Evolutionary conservation across 2,329 filamentous ascomycete genomes (phyloP), one percentile per base, ranked within the genome.

Genomic region (Xylaria sp.): DNA sequence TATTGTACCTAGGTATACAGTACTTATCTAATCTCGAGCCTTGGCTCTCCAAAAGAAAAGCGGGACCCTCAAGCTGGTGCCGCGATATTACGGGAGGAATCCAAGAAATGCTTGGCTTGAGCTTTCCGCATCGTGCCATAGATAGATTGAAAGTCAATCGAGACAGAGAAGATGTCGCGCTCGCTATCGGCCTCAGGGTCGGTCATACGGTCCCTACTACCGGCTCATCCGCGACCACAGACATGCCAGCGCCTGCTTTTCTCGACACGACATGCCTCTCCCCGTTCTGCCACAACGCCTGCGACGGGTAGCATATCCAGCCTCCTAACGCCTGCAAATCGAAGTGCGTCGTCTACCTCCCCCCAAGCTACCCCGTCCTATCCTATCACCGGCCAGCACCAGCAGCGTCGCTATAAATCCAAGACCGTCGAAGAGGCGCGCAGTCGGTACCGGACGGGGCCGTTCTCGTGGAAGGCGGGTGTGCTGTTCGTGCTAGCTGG

Each of bases 391-490:
- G 29, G 58, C 21, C 35, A 37, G 15, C 52, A 55, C 29, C 64
- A 73, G 56, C 77, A 79, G 64, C 73, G 77, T 60, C 72, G 78
- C 33, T 76, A 73, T 60, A 78, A 77, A 52, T 78, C 72, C 70
- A 85, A 83, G 75, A 85, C 85, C 8, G 80, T 87, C 23, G 84
- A 87, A 70, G 80, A 87, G 76, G 83, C 83, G 47, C 85, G 83
- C 76, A 86, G 83, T 73, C 77, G 84, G 65, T 81, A 87, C 67
- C 79, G 81, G 64, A 83, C 82, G 53, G 85, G 85, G 58, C 95
- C 95, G 29, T 98, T 99, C 81, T 97, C 93, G 55, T 93, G 91
- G 87, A 94, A 92, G 78, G 90, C 94, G 31, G 94, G 92, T 17
- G 70, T 93, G 52, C 83, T 99, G 66, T 98, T 99, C 80, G 83